A percentile compares a stretch with the other conserved stretches of the same genome.
Evolutionary conservation across 139 green algal genomes (phyloP).

Genomic region (Astrephomene gubernaculifera): DNA sequence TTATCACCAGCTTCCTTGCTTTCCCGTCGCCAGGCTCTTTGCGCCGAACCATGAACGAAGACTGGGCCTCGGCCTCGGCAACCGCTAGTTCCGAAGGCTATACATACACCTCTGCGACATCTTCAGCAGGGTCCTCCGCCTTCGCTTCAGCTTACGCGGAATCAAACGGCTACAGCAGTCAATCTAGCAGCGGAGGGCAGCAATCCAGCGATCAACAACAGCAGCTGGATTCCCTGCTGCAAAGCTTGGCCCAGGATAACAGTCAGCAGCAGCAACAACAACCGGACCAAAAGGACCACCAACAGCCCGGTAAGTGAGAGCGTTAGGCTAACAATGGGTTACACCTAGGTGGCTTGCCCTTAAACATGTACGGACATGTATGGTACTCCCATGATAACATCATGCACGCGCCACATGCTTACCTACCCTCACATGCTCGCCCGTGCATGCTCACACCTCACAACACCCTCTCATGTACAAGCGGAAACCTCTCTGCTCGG

Average conservation of each 20-base stretch:
- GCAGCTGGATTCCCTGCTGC: not conserved
- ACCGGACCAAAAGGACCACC: not conserved
- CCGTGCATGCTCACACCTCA: too few relatives aligned
- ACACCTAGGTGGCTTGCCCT: too few relatives aligned
- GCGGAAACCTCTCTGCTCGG: too few relatives aligned
- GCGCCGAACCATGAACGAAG: not conserved
- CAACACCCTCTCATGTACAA: too few relatives aligned
- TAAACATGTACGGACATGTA: too few relatives aligned
- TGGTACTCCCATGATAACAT: too few relatives aligned
- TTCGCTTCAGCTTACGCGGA: not conserved
- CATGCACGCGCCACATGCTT: too few relatives aligned
- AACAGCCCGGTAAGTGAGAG: not conserved
- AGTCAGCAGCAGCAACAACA: not conserved
- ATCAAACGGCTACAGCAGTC: not conserved
- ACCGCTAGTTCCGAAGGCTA: not conserved
- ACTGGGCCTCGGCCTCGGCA: not conserved
- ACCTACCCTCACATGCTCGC: too few relatives aligned
- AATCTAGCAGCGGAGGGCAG: not conserved
- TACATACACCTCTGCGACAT: not conserved
- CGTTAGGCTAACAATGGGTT: not conserved
- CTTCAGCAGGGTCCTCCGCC: not conserved
- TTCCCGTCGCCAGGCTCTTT: not conserved
- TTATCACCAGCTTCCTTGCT: too few relatives aligned
- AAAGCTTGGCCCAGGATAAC: not conserved
- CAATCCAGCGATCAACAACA: not conserved